phyloP scores from a whole-genome alignment of 352 stramenopile genomes.

The Lagenidium giganteum region DNA sequence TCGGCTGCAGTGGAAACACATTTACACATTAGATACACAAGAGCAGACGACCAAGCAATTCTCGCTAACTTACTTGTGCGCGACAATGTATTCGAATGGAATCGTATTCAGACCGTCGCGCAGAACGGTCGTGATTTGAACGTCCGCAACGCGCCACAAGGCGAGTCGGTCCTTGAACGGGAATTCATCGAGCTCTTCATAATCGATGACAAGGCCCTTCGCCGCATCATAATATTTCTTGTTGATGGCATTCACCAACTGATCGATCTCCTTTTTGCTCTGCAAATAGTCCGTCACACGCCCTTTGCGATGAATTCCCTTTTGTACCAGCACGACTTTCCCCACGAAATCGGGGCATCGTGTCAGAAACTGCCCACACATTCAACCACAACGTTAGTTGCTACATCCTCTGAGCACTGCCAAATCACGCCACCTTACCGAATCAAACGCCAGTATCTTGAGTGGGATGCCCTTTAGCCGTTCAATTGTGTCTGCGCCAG shows the following conservation, averaged over 20 bases:
- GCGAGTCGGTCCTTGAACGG: slow-evolving; percentile 64
- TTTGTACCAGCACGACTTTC: slow-evolving; percentile 80
- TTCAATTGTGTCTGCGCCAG: slow-evolving; percentile 93
- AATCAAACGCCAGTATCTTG: slow-evolving; percentile 95
- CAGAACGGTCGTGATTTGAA: slow-evolving; percentile 74
- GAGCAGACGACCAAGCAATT: background rate
- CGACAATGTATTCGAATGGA: slow-evolving; percentile 81
- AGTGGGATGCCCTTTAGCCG: slow-evolving; percentile 95
- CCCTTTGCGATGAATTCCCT: slow-evolving; percentile 75
- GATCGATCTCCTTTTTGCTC: slow-evolving; percentile 92
- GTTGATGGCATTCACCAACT: slow-evolving; percentile 91
- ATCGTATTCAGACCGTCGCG: slow-evolving; percentile 74
- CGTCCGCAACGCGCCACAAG: slow-evolving; percentile 68
- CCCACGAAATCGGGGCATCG: slow-evolving; percentile 76
- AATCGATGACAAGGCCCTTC: slow-evolving; percentile 56
- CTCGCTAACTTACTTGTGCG: slow-evolving; percentile 59
- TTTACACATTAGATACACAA: background rate
- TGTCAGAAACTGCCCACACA: slow-evolving; percentile 71
- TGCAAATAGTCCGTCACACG: slow-evolving; percentile 92
- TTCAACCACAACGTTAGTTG: background rate
- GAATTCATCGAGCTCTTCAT: slow-evolving; percentile 71
- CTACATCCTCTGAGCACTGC: background rate
- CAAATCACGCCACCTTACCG: slow-evolving; percentile 6
- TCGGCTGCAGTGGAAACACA: slow-evolving; percentile 16
- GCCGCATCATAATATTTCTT: slow-evolving; percentile 65